These are phyloP conservation scores for Pharnaceum exiguum DNA, from an alignment of 148 eudicot species.

Conservation along the genomic window DNA sequence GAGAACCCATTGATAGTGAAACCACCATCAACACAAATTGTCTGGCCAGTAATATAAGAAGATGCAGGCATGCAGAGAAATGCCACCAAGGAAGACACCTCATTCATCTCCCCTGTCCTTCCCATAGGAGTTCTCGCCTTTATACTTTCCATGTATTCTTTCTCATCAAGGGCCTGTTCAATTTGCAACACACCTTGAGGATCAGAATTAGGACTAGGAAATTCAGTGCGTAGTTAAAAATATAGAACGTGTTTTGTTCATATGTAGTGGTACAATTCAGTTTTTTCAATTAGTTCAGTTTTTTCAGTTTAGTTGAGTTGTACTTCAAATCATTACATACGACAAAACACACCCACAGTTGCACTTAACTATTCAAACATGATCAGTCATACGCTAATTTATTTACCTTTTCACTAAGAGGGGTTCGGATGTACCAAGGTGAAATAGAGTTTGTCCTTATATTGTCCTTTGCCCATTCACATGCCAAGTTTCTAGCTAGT, in stretches of 20 bases:
- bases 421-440: slow-evolving; percentile 53
- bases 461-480: slow-evolving; percentile 80
- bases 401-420: slow-evolving; percentile 37
- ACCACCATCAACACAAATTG: slow-evolving; percentile 55
- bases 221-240: too few relatives aligned
- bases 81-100: slow-evolving; percentile 50
- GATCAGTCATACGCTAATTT: too few relatives aligned
- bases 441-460: slow-evolving; percentile 56
- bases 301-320: too few relatives aligned
- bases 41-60: slow-evolving; percentile 60
- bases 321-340: too few relatives aligned
- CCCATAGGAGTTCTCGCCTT: slow-evolving; percentile 37
- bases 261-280: too few relatives aligned
- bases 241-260: too few relatives aligned
- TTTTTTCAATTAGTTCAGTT: too few relatives aligned
- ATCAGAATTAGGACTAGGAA: neutral
- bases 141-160: slow-evolving; percentile 31
- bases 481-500: slow-evolving; percentile 37
- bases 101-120: slow-evolving; percentile 41
- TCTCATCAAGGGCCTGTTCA: slow-evolving; percentile 27
- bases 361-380: too few relatives aligned
- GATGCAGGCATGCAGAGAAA: slow-evolving; percentile 61
- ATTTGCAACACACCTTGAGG: neutral
- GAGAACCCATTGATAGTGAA: slow-evolving; percentile 34
- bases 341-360: too few relatives aligned